phyloP scores from a whole-genome alignment of 169 alveolate species.

The Eimeria zaria region DNA sequence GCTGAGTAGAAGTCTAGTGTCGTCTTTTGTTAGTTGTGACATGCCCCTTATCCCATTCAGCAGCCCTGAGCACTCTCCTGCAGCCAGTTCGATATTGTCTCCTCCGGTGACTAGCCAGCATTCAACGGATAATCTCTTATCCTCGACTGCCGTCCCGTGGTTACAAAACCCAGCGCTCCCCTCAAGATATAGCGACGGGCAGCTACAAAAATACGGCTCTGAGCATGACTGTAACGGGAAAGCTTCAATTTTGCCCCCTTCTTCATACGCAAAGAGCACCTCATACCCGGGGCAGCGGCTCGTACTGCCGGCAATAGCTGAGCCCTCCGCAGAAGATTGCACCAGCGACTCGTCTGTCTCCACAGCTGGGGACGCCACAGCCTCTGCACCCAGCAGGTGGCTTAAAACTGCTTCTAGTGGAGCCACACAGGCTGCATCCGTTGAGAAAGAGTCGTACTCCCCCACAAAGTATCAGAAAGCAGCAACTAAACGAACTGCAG shows the following conservation, averaged over 20 bases:
- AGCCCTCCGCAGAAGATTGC: slow-evolving; percentile 53
- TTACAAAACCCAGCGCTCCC: neutral
- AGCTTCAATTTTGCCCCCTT: neutral
- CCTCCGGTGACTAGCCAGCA: slow-evolving; percentile 17
- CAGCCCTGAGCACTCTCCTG: slow-evolving; percentile 71
- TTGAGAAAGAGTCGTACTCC: neutral
- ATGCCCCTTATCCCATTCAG: slow-evolving; percentile 58
- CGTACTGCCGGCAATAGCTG: slow-evolving; percentile 40
- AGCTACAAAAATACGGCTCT: neutral
- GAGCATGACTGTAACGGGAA: neutral
- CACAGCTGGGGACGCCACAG: slow-evolving; percentile 18
- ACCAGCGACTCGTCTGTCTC: slow-evolving; percentile 62
- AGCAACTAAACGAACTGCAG: neutral
- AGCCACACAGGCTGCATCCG: neutral
- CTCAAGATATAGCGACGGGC: slow-evolving; percentile 9
- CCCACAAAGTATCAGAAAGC: neutral
- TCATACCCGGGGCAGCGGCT: neutral
- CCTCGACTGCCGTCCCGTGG: slow-evolving; percentile 9
- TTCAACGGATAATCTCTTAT: slow-evolving; percentile 5
- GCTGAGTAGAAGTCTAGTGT: neutral
- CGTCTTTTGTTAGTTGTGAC: slow-evolving; percentile 38
- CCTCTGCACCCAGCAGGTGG: slow-evolving; percentile 7
- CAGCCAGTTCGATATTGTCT: slow-evolving; percentile 26
- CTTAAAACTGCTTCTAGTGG: neutral
- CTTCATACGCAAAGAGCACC: neutral